These are phyloP conservation scores for Yamadazyma dushanensis DNA, from an alignment of 1,139 yeast genomes.

Conservation along the genomic window DNA sequence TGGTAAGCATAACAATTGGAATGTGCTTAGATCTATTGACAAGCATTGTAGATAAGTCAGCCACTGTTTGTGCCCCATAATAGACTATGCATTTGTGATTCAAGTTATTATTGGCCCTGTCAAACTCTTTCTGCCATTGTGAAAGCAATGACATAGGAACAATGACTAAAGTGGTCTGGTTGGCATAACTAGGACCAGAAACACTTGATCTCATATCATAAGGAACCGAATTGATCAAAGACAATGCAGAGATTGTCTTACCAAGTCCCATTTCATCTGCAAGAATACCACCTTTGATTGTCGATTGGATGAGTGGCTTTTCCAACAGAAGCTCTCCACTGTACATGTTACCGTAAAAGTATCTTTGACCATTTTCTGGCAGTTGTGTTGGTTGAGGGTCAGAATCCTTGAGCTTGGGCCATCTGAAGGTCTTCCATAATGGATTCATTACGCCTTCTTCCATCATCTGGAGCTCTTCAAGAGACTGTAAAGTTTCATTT, in stretches of 20 bases:
- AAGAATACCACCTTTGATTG: slow-evolving; percentile 80
- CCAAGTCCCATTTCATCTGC: slow-evolving; percentile 99
- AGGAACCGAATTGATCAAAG: slow-evolving; percentile 69
- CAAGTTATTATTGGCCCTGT: slow-evolving; percentile 51
- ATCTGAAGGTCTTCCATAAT: slow-evolving; percentile 74
- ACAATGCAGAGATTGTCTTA: slow-evolving; percentile 81
- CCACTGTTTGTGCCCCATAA: slow-evolving; percentile 65
- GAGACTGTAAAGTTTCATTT: slow-evolving; percentile 30
- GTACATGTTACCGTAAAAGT: slow-evolving; percentile 78
- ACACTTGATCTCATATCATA: slow-evolving; percentile 30
- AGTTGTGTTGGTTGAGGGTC: neutral
- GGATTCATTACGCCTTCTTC: slow-evolving; percentile 74
- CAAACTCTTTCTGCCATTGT: slow-evolving; percentile 89
- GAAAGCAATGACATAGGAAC: slow-evolving; percentile 89
- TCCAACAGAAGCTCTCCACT: slow-evolving; percentile 76
- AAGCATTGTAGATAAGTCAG: slow-evolving; percentile 45
- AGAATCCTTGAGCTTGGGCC: slow-evolving; percentile 53
- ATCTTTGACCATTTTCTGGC: slow-evolving; percentile 13
- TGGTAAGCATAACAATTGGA: slow-evolving; percentile 79
- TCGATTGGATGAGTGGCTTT: slow-evolving; percentile 61
- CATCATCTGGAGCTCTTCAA: slow-evolving; percentile 23
- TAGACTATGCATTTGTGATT: slow-evolving; percentile 56
- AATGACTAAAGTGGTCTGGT: slow-evolving; percentile 71
- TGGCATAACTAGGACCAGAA: slow-evolving; percentile 49
- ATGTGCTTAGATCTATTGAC: slow-evolving; percentile 37